phyloP scores from a whole-genome alignment of 768 basidiomycete genomes.

The Leccinellum luteum region DNA sequence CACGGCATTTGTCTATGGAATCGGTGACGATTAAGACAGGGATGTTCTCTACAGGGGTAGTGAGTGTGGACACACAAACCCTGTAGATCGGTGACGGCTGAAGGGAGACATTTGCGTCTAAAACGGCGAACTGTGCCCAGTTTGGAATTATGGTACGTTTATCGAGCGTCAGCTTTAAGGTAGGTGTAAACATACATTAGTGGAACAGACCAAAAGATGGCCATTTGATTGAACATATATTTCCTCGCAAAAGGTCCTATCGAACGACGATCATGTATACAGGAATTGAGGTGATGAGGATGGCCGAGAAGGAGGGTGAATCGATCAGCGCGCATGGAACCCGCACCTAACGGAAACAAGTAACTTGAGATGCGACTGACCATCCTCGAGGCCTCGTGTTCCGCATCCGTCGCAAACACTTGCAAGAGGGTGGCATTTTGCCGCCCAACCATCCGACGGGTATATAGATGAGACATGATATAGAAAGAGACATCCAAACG shows the following conservation, averaged over 20 bases:
- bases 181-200: constrained; percentile 12
- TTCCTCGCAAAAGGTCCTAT: constrained; percentile 24
- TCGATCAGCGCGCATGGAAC: background rate
- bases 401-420: constrained; percentile 6
- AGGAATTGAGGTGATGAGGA: constrained; percentile 25
- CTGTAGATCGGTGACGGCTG: no score
- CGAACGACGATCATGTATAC: constrained; percentile 24
- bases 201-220: constrained; percentile 27
- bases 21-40: constrained; percentile 21
- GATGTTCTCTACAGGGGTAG: constrained; percentile 6
- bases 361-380: constrained; percentile 18
- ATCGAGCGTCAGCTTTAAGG: background rate
- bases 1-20: constrained; percentile 1
- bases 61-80: background rate
- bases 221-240: constrained; percentile 21
- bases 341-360: constrained; percentile 18
- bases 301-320: constrained; percentile 8
- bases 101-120: constrained; percentile 17
- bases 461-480: no score
- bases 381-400: constrained; percentile 1
- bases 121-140: no score
- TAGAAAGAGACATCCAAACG: no score
- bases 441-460: no score
- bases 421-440: no score
- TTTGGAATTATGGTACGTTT: background rate